Evolutionary conservation across 176 grass and related monocot genomes (phyloP).

Genomic region (Oryza brachyantha): DNA sequence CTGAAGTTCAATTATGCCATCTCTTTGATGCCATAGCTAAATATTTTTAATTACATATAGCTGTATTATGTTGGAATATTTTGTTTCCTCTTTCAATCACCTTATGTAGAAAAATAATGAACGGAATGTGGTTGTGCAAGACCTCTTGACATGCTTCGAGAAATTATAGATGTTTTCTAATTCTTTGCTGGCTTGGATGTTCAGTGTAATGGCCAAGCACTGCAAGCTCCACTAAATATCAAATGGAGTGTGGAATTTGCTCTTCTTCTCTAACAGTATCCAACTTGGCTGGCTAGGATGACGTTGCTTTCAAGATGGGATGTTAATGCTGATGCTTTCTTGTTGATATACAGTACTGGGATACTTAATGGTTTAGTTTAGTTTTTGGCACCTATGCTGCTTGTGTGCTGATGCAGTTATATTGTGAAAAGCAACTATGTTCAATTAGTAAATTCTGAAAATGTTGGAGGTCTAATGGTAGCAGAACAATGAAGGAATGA

Average conservation of each 20-base stretch:
- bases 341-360: conserved; percentile 2
- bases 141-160: conserved; percentile 33
- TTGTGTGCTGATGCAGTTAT: conserved; percentile 10
- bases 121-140: background rate
- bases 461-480: conserved; percentile 6
- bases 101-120: conserved; percentile 19
- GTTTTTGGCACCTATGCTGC: conserved; percentile 18
- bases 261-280: conserved; percentile 54
- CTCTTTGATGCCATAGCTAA: conserved; percentile 1
- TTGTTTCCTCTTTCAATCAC: conserved; percentile 11
- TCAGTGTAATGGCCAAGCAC: conserved; percentile 66
- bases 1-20: background rate
- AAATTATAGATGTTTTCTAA: conserved; percentile 46
- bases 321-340: conserved; percentile 28
- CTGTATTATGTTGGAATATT: background rate
- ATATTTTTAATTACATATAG: conserved; percentile 12
- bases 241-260: conserved; percentile 58
- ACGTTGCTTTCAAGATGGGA: conserved; percentile 37
- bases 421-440: conserved; percentile 2
- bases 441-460: background rate
- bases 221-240: conserved; percentile 56
- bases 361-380: conserved; percentile 28
- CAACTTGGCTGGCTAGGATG: conserved; percentile 49
- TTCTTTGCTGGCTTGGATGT: conserved; percentile 73
- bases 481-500: conserved; percentile 1